Base-by-base conservation (phyloP, 2,329 filamentous ascomycete genomes). In the Rutstroemia sp. region DNA sequence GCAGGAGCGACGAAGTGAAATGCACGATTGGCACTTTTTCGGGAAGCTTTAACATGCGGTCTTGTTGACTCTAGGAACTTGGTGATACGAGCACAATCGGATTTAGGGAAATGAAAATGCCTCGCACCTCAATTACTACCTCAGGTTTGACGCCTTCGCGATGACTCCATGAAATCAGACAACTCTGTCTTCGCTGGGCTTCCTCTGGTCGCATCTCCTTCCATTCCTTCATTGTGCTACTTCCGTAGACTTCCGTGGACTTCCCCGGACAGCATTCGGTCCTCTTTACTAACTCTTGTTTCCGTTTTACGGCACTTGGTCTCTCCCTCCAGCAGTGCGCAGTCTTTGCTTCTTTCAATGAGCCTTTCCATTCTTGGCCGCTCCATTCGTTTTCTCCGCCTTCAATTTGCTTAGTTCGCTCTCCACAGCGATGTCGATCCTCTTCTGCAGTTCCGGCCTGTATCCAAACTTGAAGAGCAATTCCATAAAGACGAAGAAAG, bases 401-500 rank as follows among this genome's bases (percentile, higher is more conserved):
- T 76, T 83, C 69, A 91, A 86, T 72, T 90, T 94, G 64, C 82
- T 78, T 62, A 96, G 79, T 70, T 96, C 89, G 64, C 82, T 76
- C 68, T 84, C 73, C 3, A 96, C 89, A 39, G 81, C 83, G 69
- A 85, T 84, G 60, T 92, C 83, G 46, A 97, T 82, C 51, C 92
- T 83, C 59, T 81, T 79, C 74, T 92, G 90, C 64, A 99, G 77
- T 71, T 95, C 91, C 1, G 86, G 88, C 58, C 94, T 83, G 73
- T 97, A 99, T 49, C 94, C 94, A 51, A 95, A 81, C 67, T 79
- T 84, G 76, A 99, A 99, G 25, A 99, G 78, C 23, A 95, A 74
- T 75, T 97, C 92, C 65, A 99, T 87, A 89, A 94, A 99, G 57
- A 97, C 92, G 66, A 97, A 99, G 67, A 99, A 87, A 8, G 94